phyloP scores from a whole-genome alignment of 73 alveolate genomes.

The Durusdinium trenchii region DNA sequence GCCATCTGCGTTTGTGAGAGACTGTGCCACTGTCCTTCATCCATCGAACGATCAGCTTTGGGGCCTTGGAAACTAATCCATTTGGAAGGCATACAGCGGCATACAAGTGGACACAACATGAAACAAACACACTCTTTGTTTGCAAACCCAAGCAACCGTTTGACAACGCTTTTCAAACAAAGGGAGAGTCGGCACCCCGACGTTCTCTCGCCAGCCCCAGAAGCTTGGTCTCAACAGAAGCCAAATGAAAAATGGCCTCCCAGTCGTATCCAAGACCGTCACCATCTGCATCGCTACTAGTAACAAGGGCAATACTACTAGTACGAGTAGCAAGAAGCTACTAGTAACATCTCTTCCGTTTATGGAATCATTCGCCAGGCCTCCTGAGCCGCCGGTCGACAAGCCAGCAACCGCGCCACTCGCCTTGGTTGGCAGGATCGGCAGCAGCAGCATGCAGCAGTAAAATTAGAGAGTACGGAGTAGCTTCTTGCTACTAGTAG shows the following conservation, averaged over 20 bases:
- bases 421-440: too few species aligned
- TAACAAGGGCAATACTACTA: too few species aligned
- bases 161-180: too few species aligned
- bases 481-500: too few species aligned
- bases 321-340: too few species aligned
- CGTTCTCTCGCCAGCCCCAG: not conserved
- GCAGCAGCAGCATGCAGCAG: too few species aligned
- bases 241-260: constrained; percentile 20
- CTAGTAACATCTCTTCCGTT: not conserved
- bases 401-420: constrained; percentile 31
- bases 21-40: constrained; percentile 8
- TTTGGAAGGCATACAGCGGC: too few species aligned
- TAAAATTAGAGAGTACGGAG: too few species aligned
- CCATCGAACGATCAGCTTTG: constrained; percentile 8
- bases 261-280: not conserved
- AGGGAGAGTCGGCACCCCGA: too few species aligned
- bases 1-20: too few species aligned
- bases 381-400: constrained; percentile 20
- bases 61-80: not conserved
- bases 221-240: not conserved
- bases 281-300: not conserved
- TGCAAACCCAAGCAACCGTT: not conserved
- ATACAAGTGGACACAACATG: too few species aligned
- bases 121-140: not conserved
- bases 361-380: not conserved